Evolutionary conservation across 2,329 filamentous ascomycete species (phyloP).

Genomic region (Coccinonectria pachysandricola): DNA sequence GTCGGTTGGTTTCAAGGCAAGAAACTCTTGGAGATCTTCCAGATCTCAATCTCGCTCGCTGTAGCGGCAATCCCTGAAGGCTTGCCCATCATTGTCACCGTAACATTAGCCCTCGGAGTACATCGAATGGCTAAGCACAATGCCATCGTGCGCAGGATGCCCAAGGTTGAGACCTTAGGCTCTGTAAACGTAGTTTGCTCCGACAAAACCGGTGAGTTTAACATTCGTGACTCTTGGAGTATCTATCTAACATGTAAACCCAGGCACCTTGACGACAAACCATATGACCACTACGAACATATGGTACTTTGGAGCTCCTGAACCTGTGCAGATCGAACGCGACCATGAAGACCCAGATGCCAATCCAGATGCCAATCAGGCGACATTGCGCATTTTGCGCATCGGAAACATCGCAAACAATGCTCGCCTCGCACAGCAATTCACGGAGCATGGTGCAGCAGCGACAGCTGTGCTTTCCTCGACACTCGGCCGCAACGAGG

Average conservation of each 20-base stretch:
- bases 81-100: conserved; percentile 94
- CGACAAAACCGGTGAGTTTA: conserved; percentile 73
- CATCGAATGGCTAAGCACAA: conserved; percentile 92
- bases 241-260: conserved; percentile 8
- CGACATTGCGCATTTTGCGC: conserved; percentile 70
- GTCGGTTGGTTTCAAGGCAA: conserved; percentile 87
- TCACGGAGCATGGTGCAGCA: conserved; percentile 59
- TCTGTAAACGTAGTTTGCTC: conserved; percentile 99
- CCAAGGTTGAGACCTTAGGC: conserved; percentile 92
- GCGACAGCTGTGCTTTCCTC: conserved; percentile 73
- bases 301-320: conserved; percentile 75
- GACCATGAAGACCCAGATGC: conserved; percentile 44
- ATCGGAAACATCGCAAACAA: conserved; percentile 98
- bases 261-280: conserved; percentile 86
- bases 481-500: conserved; percentile 53
- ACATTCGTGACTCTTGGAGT: background rate
- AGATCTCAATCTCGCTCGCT: conserved; percentile 91
- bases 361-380: conserved; percentile 50
- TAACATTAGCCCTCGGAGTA: conserved; percentile 88
- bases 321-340: conserved; percentile 41
- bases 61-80: conserved; percentile 96
- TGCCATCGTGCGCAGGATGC: conserved; percentile 89
- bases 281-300: conserved; percentile 97
- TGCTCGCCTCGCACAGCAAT: conserved; percentile 64
- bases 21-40: conserved; percentile 85